These are phyloP conservation scores for Aspergillus aculeatinus DNA, from an alignment of 2,329 filamentous ascomycete species.

Conservation along the genomic window DNA sequence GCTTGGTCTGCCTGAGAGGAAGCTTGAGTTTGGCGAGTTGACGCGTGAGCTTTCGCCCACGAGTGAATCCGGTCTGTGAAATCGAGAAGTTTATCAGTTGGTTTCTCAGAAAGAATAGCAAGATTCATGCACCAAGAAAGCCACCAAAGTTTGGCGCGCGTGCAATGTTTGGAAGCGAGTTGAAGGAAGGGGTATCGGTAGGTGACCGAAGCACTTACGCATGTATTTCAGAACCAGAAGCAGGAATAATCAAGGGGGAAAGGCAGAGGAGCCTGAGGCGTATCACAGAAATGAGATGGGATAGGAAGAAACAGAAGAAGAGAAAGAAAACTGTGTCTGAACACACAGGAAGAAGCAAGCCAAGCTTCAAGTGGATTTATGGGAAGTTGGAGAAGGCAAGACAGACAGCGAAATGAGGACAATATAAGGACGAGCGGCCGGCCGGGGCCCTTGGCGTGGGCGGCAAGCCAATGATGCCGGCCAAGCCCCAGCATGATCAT, in stretches of 20 bases:
- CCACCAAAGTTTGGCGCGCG: background rate
- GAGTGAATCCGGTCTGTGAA: slow-evolving; percentile 37
- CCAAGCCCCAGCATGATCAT: slow-evolving; percentile 16
- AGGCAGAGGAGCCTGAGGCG: background rate
- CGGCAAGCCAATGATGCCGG: slow-evolving; percentile 13
- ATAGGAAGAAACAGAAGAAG: background rate
- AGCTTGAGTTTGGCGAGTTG: slow-evolving; percentile 15
- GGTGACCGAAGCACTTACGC: slow-evolving; percentile 27
- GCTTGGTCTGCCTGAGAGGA: slow-evolving; percentile 2
- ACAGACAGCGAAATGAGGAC: slow-evolving; percentile 9
- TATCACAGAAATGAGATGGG: no score
- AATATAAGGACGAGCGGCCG: background rate
- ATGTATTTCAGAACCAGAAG: slow-evolving; percentile 35
- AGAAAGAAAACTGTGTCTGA: slow-evolving; percentile 5
- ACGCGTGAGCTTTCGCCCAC: slow-evolving; percentile 44
- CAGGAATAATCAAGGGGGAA: slow-evolving; percentile 7
- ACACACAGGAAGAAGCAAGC: slow-evolving; percentile 13
- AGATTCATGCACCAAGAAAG: background rate
- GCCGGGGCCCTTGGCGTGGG: slow-evolving; percentile 12
- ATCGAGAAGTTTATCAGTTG: background rate
- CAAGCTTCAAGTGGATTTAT: slow-evolving; percentile 17
- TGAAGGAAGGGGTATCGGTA: slow-evolving; percentile 1
- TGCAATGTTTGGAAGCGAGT: background rate
- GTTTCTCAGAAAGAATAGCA: background rate
- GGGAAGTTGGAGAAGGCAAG: slow-evolving; percentile 4